These are phyloP conservation scores for Neopestalotiopsis clavispora DNA, from an alignment of 2,329 filamentous ascomycete species.

Conservation along the genomic window DNA sequence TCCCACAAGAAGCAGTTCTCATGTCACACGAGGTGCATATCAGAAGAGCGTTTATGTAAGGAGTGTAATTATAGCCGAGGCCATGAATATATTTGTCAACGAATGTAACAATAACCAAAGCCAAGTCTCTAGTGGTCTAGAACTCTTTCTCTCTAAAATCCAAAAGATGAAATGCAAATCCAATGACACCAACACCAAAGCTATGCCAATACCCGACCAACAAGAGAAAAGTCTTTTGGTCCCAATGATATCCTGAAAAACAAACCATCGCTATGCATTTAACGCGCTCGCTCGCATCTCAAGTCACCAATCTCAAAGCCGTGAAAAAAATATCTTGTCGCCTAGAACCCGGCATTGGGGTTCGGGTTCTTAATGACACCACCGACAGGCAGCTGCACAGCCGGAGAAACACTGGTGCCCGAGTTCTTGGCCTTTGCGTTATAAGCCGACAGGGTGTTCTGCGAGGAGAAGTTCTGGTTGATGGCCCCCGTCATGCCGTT, in stretches of 20 bases:
- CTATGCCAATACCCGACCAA: neutral
- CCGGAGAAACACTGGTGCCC: conserved; percentile 35
- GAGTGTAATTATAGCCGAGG: neutral
- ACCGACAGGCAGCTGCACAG: conserved; percentile 39
- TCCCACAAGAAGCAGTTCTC: no score
- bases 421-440: conserved; percentile 40
- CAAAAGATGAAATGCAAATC: neutral
- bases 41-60: neutral
- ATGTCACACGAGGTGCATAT: neutral
- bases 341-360: conserved; percentile 11
- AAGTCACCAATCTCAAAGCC: neutral
- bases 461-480: conserved; percentile 34
- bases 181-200: neutral
- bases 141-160: neutral
- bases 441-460: conserved; percentile 43
- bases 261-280: conserved; percentile 6
- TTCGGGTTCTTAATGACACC: conserved; percentile 12
- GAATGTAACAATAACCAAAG: neutral
- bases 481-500: conserved; percentile 20
- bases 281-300: neutral
- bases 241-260: neutral
- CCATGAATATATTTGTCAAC: neutral
- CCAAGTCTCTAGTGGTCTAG: neutral
- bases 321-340: neutral
- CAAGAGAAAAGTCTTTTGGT: neutral